These are phyloP conservation scores for Colletotrichum acutatum DNA, from an alignment of 2,329 filamentous ascomycete species.

Conservation along the genomic window DNA sequence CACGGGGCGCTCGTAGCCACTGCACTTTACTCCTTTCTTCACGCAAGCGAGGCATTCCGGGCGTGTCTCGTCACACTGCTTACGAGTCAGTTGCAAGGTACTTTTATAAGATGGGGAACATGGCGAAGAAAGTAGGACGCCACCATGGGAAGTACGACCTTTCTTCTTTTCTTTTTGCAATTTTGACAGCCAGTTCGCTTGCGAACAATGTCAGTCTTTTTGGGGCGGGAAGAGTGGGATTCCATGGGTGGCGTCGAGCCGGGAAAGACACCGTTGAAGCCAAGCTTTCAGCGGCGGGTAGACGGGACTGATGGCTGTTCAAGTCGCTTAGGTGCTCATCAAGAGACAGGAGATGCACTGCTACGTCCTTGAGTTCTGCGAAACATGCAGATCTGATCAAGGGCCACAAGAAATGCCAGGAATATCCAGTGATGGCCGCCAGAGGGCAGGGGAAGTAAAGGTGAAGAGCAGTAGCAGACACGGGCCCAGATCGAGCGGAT, in stretches of 20 bases:
- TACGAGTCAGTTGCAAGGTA: background rate
- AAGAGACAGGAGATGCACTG: background rate
- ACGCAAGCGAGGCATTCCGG: constrained; percentile 24
- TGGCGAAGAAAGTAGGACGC: too few species aligned
- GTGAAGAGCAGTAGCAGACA: background rate
- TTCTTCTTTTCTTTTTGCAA: constrained; percentile 24
- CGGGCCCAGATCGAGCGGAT: background rate
- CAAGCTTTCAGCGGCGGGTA: too few species aligned
- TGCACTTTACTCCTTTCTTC: constrained; percentile 20
- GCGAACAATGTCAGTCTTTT: constrained; percentile 31
- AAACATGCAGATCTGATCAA: background rate
- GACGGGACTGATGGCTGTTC: background rate
- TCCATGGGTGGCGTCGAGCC: constrained; percentile 2
- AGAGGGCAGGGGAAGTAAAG: background rate
- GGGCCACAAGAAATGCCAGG: background rate
- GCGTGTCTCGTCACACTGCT: constrained; percentile 25
- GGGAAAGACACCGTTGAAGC: too few species aligned
- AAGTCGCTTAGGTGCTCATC: background rate
- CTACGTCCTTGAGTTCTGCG: background rate
- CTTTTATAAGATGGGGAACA: too few species aligned
- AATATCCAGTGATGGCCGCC: background rate
- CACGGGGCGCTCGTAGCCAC: constrained; percentile 23
- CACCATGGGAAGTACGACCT: background rate
- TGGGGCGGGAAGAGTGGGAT: constrained; percentile 2
- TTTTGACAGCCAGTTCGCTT: constrained; percentile 29